Percentiles rank a stretch among this genome's conserved stretches.
Conservation (phyloP, 73 alveolate genomes). For the Symbiodinium natans region DNA sequence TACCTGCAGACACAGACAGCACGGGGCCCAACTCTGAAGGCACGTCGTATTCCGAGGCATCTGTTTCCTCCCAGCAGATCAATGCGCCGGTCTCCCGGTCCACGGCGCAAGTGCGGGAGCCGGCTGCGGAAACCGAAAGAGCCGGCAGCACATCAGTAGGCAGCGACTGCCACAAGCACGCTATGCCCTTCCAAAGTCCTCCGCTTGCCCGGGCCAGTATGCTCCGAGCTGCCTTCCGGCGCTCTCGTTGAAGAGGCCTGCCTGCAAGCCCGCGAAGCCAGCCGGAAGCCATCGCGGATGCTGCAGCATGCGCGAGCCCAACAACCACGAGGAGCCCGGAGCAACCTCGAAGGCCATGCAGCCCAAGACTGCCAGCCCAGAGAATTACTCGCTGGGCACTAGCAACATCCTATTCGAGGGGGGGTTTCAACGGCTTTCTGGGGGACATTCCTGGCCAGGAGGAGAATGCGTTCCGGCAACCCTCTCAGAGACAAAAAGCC, state of each 20-base stretch:
- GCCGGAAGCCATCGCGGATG: conserved; percentile 6
- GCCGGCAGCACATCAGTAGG: not conserved
- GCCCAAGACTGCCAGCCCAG: no score
- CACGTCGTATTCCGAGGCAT: not conserved
- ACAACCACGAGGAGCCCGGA: no score
- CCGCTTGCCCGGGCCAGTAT: not conserved
- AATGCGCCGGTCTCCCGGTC: not conserved
- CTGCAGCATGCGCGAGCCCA: no score
- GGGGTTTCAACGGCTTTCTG: no score
- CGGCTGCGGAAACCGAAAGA: not conserved
- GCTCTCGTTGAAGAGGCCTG: no score
- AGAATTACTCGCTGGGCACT: no score
- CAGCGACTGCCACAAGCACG: not conserved
- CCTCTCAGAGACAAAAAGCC: no score
- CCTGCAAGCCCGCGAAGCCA: not conserved
- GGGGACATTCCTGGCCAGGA: no score
- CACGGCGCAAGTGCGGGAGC: not conserved
- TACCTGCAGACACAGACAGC: not conserved
- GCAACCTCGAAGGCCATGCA: no score
- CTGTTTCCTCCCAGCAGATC: not conserved
- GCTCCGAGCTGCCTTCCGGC: not conserved
- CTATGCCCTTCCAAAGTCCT: not conserved
- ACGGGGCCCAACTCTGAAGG: not conserved
- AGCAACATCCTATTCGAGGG: no score
- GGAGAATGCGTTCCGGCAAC: no score